These are phyloP conservation scores for Tetrapisispora fleetii DNA, from an alignment of 805 yeast species.

Conservation along the genomic window DNA sequence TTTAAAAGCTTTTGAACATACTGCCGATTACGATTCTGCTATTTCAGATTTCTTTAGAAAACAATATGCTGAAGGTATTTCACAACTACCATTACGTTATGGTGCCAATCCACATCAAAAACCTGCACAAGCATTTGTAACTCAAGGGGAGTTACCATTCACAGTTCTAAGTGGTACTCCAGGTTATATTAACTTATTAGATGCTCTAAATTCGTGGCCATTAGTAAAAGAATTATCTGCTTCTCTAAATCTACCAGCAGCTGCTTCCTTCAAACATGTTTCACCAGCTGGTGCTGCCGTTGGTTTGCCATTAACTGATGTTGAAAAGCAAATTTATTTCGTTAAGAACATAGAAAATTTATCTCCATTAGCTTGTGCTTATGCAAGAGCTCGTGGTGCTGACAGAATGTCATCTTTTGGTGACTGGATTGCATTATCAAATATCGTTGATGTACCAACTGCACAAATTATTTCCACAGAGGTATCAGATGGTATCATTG, in stretches of 20 bases:
- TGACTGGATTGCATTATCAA: constrained; percentile 94
- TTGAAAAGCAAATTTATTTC: constrained; percentile 91
- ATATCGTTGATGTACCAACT: constrained; percentile 91
- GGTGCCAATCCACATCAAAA: constrained; percentile 99
- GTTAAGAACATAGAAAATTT: constrained; percentile 90
- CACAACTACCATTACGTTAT: constrained; percentile 91
- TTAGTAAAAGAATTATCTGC: constrained; percentile 94
- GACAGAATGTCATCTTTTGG: constrained; percentile 99
- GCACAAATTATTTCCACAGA: constrained; percentile 96
- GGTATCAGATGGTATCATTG: constrained; percentile 97
- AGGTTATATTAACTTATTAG: constrained; percentile 92
- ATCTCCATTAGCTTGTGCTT: constrained; percentile 94
- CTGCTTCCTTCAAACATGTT: constrained; percentile 97
- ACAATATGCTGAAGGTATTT: constrained; percentile 80
- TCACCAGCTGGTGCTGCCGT: constrained; percentile 99
- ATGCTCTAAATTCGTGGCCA: constrained; percentile 98
- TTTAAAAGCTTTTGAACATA: constrained; percentile 94
- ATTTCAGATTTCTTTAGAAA: constrained; percentile 96
- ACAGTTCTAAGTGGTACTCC: constrained; percentile 92
- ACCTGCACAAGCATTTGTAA: constrained; percentile 94
- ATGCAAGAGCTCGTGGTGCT: constrained; percentile 99
- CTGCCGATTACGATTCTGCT: constrained; percentile 94
- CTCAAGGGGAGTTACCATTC: constrained; percentile 78
- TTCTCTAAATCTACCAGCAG: constrained; percentile 91
- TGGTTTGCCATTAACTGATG: constrained; percentile 82